Evolutionary conservation across 768 basidiomycete genomes (phyloP).

Genomic region (Tulasnella sp.): DNA sequence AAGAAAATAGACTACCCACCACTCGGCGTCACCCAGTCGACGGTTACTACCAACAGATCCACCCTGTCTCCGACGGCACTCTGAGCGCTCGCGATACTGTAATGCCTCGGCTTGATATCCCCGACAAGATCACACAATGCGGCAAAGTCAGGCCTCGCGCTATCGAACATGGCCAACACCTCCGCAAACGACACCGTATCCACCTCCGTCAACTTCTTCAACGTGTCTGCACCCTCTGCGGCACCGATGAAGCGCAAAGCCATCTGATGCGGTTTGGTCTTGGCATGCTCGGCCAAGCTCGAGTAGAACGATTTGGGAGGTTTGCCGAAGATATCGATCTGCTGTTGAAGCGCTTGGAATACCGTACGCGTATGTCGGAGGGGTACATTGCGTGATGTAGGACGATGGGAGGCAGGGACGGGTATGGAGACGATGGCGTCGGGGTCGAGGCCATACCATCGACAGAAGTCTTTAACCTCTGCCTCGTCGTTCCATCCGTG

Average conservation of each 20-base stretch:
- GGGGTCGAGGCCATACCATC: constrained; percentile 83
- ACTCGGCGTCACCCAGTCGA: constrained; percentile 80
- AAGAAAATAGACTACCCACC: constrained; percentile 40
- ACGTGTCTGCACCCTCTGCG: constrained; percentile 79
- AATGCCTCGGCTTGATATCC: constrained; percentile 95
- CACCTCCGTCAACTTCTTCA: constrained; percentile 92
- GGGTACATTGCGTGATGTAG: constrained; percentile 37
- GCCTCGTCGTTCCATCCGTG: constrained; percentile 94
- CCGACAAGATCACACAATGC: constrained; percentile 79
- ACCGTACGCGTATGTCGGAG: constrained; percentile 86
- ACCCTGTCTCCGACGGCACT: constrained; percentile 91
- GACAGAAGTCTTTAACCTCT: constrained; percentile 82
- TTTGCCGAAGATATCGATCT: constrained; percentile 90
- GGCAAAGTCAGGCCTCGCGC: constrained; percentile 73
- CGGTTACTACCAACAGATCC: constrained; percentile 89
- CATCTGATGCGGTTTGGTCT: constrained; percentile 54
- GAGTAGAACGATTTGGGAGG: constrained; percentile 95
- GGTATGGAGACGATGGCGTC: constrained; percentile 73
- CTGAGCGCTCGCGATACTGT: constrained; percentile 94
- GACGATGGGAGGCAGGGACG: constrained; percentile 31
- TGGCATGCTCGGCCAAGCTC: constrained; percentile 69
- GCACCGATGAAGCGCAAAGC: constrained; percentile 86
- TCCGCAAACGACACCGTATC: constrained; percentile 93
- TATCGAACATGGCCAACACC: constrained; percentile 60
- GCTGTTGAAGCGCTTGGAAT: constrained; percentile 91